phyloP scores from a whole-genome alignment of 2,329 filamentous ascomycete genomes.

The Talaromyces pinophilus region DNA sequence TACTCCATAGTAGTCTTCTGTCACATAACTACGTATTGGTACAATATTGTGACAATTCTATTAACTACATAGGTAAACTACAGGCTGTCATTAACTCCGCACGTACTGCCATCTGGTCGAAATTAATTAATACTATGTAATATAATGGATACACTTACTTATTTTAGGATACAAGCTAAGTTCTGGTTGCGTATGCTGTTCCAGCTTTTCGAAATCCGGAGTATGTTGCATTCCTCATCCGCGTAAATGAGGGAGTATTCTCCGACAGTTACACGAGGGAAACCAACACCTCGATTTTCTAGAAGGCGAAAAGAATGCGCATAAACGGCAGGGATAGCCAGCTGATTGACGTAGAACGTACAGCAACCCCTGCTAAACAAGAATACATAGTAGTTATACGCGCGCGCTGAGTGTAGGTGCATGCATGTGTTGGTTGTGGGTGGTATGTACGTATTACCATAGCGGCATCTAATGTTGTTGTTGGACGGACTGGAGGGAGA shows the following conservation, averaged over 20 bases:
- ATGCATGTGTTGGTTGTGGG: not conserved
- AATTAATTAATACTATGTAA: not conserved
- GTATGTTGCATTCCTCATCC: not conserved
- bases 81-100: not conserved
- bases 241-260: not conserved
- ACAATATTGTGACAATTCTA: not conserved
- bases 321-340: not conserved
- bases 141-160: not conserved
- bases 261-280: not conserved
- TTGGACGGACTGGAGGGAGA: not conserved
- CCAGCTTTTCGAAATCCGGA: not conserved
- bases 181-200: constrained; percentile 4
- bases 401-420: not conserved
- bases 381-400: not conserved
- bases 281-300: not conserved
- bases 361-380: not conserved
- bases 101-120: not conserved
- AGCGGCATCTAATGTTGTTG: not conserved
- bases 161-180: not conserved
- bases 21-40: not conserved
- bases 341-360: not conserved
- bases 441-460: not conserved
- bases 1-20: not conserved
- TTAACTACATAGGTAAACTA: not conserved
- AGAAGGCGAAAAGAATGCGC: constrained; percentile 10